Conservation (phyloP, 352 stramenopile species). For the Phytophthora aleatoria region DNA sequence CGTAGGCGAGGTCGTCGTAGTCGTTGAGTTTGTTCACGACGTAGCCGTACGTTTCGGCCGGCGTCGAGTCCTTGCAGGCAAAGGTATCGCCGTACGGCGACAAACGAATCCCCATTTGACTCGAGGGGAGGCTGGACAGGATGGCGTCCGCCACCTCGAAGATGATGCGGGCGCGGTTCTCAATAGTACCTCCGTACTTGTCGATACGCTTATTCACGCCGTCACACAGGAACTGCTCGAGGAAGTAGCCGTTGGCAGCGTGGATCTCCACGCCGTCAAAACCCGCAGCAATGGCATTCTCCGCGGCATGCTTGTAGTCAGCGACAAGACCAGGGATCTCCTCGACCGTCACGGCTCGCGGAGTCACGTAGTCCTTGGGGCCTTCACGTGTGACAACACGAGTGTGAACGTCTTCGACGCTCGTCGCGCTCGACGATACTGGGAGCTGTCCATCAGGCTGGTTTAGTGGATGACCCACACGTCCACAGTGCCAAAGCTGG, state of each 20-base stretch:
- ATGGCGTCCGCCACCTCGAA: conserved; percentile 60
- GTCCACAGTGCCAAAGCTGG: conserved; percentile 24
- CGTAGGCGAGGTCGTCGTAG: conserved; percentile 22
- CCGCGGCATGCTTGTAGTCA: conserved; percentile 64
- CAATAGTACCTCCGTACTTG: conserved; percentile 73
- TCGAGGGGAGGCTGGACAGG: conserved; percentile 25
- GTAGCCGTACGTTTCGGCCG: conserved; percentile 38
- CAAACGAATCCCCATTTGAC: conserved; percentile 25
- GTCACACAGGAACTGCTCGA: conserved; percentile 87
- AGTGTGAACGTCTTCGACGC: background rate
- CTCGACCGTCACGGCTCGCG: conserved; percentile 55
- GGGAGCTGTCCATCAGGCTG: conserved; percentile 11
- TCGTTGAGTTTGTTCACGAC: conserved; percentile 32
- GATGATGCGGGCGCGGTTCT: conserved; percentile 76
- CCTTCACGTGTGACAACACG: conserved; percentile 11
- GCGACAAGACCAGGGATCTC: conserved; percentile 70
- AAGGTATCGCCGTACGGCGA: conserved; percentile 39
- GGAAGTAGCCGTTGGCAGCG: conserved; percentile 87
- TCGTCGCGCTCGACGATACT: conserved; percentile 15
- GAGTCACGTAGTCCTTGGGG: conserved; percentile 40
- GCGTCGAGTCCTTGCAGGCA: conserved; percentile 38
- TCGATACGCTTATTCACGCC: conserved; percentile 75
- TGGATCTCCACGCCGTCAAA: conserved; percentile 93
- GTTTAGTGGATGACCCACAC: conserved; percentile 14
- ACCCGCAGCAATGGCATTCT: conserved; percentile 67